Evolutionary conservation across 1,284 basidiomycete species (phyloP).

Genomic region (Porodaedalea pini): DNA sequence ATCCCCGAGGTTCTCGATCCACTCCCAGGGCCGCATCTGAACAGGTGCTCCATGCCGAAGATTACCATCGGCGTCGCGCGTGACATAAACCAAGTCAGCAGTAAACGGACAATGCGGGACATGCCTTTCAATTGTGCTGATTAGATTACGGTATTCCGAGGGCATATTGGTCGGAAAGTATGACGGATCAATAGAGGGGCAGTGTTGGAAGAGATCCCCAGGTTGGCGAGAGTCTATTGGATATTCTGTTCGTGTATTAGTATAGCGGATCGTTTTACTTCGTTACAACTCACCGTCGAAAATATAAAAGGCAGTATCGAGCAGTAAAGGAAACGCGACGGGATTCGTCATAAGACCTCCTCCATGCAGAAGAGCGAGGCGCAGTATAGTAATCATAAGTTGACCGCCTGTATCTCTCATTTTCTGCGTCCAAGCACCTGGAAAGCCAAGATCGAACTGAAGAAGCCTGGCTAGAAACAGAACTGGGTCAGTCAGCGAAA

Average conservation of each 20-base stretch:
- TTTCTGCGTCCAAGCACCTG: conserved; percentile 51
- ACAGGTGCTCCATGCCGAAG: conserved; percentile 50
- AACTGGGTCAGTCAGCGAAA: conserved; percentile 30
- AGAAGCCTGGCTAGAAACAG: conserved; percentile 60
- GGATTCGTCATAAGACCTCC: conserved; percentile 47
- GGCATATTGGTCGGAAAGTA: conserved; percentile 57
- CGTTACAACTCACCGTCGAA: conserved; percentile 57
- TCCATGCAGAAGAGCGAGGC: conserved; percentile 53
- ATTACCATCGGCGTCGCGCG: conserved; percentile 50
- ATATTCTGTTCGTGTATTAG: conserved; percentile 46
- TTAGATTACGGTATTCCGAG: conserved; percentile 48
- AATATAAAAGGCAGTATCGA: conserved; percentile 71
- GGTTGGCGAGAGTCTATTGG: conserved; percentile 51
- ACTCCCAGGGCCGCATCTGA: conserved; percentile 77
- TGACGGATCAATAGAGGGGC: conserved; percentile 49
- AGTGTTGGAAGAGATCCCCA: conserved; percentile 59
- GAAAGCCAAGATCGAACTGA: conserved; percentile 70
- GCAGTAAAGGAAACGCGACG: conserved; percentile 57
- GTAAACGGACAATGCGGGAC: conserved; percentile 50
- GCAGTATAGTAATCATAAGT: conserved; percentile 47
- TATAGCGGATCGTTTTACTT: background rate
- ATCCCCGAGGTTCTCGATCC: conserved; percentile 76
- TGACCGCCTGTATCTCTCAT: conserved; percentile 45
- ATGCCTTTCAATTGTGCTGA: conserved; percentile 54
- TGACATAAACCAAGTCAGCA: conserved; percentile 52